Evolutionary conservation across 495 filamentous ascomycete genomes (phyloP).

Genomic region (Penicillium steckii): DNA sequence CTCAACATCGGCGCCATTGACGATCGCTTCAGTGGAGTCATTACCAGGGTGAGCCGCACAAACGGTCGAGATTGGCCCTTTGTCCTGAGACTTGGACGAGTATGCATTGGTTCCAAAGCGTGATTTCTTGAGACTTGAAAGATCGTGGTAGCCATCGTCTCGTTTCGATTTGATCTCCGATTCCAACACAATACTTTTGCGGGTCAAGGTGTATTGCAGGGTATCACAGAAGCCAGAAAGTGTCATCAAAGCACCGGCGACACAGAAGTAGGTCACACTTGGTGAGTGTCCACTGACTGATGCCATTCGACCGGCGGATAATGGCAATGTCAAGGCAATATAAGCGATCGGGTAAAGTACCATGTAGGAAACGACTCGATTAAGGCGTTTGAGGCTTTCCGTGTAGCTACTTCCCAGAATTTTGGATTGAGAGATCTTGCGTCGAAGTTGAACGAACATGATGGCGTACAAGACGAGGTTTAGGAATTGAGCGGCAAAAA

Average conservation of each 20-base stretch:
- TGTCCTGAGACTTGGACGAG: slow-evolving; percentile 9
- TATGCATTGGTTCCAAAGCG: slow-evolving; percentile 1
- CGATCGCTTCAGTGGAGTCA: slow-evolving; percentile 17
- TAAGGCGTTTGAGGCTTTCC: slow-evolving; percentile 21
- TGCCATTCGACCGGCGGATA: slow-evolving; percentile 61
- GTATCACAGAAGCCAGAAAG: slow-evolving; percentile 68
- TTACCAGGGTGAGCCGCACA: slow-evolving; percentile 11
- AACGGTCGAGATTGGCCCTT: slow-evolving; percentile 13
- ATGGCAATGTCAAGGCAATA: slow-evolving; percentile 59
- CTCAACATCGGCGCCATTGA: slow-evolving; percentile 14
- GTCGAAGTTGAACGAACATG: slow-evolving; percentile 56
- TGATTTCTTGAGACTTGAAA: slow-evolving; percentile 9
- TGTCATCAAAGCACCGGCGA: slow-evolving; percentile 62
- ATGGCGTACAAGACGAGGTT: slow-evolving; percentile 59
- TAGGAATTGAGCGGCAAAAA: slow-evolving; percentile 61
- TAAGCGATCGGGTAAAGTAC: slow-evolving; percentile 68
- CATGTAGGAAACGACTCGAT: slow-evolving; percentile 55
- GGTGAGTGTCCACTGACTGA: slow-evolving; percentile 53
- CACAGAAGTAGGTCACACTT: slow-evolving; percentile 56
- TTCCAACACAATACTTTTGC: slow-evolving; percentile 32
- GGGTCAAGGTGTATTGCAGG: slow-evolving; percentile 61
- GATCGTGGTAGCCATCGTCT: slow-evolving; percentile 15
- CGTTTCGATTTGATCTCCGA: slow-evolving; percentile 22
- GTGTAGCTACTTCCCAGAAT: slow-evolving; percentile 20
- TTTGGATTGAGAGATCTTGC: slow-evolving; percentile 30